Conservation (phyloP, 1,284 basidiomycete species). For the Pisolithus thermaeus region DNA sequence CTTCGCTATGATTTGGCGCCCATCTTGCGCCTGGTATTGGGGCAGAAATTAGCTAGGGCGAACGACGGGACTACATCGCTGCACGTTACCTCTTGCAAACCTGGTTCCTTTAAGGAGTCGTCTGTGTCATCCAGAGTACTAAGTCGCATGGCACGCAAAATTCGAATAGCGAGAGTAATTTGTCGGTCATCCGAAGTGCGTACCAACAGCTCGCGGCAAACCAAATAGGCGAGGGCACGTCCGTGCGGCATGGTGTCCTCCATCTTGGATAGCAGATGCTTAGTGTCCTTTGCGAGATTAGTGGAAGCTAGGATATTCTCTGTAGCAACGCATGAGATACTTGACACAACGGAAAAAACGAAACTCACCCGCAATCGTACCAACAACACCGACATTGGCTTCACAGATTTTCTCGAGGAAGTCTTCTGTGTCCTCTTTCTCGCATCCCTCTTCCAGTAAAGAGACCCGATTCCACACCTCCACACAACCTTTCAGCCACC, state of each 20-base stretch:
- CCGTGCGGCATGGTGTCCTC: slow-evolving; percentile 45
- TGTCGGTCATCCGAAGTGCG: slow-evolving; percentile 53
- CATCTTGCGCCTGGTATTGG: slow-evolving; percentile 34
- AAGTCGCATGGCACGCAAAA: slow-evolving; percentile 46
- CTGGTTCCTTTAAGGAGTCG: slow-evolving; percentile 6
- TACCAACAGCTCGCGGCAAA: slow-evolving; percentile 50
- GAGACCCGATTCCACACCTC: slow-evolving; percentile 32
- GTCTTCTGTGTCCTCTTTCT: slow-evolving; percentile 27
- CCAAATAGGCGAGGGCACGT: slow-evolving; percentile 53
- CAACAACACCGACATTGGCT: slow-evolving; percentile 47
- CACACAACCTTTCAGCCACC: slow-evolving; percentile 41
- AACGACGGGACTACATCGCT: not conserved
- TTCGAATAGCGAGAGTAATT: slow-evolving; percentile 44
- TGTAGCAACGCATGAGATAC: slow-evolving; percentile 20
- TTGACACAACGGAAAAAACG: not conserved
- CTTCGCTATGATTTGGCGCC: slow-evolving; percentile 38
- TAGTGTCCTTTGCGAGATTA: slow-evolving; percentile 30
- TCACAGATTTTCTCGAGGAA: slow-evolving; percentile 41
- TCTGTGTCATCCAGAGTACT: slow-evolving; percentile 40
- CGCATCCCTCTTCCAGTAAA: slow-evolving; percentile 23
- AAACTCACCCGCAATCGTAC: slow-evolving; percentile 59
- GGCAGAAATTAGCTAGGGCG: slow-evolving; percentile 1
- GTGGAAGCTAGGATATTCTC: slow-evolving; percentile 57
- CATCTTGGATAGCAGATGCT: slow-evolving; percentile 44
- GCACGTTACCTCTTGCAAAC: slow-evolving; percentile 38